phyloP scores from a whole-genome alignment of 2,329 filamentous ascomycete species.

The Nemania abortiva region DNA sequence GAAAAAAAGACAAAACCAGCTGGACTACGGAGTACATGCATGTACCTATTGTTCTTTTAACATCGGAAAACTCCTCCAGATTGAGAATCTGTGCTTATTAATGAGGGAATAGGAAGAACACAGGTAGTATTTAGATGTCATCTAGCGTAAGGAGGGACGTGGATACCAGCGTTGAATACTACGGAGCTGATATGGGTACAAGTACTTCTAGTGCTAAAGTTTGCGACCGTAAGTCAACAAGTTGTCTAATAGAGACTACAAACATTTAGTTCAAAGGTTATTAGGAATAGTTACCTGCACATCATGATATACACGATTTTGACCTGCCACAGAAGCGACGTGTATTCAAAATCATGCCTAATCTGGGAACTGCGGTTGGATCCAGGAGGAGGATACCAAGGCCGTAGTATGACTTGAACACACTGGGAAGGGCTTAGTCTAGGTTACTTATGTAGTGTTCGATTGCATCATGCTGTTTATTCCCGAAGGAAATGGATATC shows the following conservation, averaged over 20 bases:
- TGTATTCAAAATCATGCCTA: too few species aligned
- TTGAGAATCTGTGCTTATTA: neutral
- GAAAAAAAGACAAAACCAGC: neutral
- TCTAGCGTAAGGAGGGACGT: neutral
- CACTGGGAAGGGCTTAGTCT: neutral
- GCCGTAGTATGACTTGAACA: neutral
- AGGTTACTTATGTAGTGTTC: neutral
- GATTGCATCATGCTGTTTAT: slow-evolving; percentile 14
- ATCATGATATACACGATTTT: too few species aligned
- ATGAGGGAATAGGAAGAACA: neutral
- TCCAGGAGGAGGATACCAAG: neutral
- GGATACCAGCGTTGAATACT: neutral
- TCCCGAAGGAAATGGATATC: slow-evolving; percentile 3
- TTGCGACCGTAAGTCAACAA: neutral
- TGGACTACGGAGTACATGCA: neutral
- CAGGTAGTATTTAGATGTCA: neutral
- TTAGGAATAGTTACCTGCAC: too few species aligned
- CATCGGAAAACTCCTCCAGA: neutral
- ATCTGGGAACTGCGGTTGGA: neutral
- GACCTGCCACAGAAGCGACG: too few species aligned
- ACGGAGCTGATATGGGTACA: too few species aligned
- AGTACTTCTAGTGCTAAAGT: neutral
- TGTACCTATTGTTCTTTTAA: neutral
- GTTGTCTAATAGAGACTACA: neutral
- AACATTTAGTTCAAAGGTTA: too few species aligned